A percentile compares a stretch with the other conserved stretches of the same genome.
phyloP scores from a whole-genome alignment of 441 rosid species.

The Geranium incanum region DNA sequence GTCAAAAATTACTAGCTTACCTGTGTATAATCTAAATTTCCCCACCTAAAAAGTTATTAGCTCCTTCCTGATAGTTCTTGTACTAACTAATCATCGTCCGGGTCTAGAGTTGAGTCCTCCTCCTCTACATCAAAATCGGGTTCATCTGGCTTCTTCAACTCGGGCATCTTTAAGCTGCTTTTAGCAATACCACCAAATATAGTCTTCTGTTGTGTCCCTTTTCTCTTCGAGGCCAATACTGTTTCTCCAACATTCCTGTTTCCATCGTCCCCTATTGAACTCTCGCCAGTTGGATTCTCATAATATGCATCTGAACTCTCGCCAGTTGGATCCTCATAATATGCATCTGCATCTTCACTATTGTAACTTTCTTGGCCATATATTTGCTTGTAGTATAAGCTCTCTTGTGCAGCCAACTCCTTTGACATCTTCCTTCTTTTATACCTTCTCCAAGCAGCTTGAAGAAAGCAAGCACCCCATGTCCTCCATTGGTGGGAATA shows the following conservation, averaged over 20 bases:
- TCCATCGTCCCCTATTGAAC: constrained; percentile 15
- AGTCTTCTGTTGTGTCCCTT: constrained; percentile 66
- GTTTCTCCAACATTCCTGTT: too few relatives aligned
- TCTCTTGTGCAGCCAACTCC: constrained; percentile 34
- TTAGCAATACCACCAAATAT: constrained; percentile 75
- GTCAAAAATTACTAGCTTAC: not conserved
- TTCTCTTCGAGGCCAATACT: constrained; percentile 51
- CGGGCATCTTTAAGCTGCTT: constrained; percentile 50
- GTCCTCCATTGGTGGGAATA: constrained; percentile 96
- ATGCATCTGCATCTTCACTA: constrained; percentile 18
- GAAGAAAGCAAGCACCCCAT: constrained; percentile 92
- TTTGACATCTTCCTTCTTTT: constrained; percentile 50
- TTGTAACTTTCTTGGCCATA: constrained; percentile 9
- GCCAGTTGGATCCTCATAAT: constrained; percentile 9
- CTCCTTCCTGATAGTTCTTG: not conserved
- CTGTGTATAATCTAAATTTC: not conserved
- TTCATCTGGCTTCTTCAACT: constrained; percentile 52
- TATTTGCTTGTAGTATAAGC: constrained; percentile 27
- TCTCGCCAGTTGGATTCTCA: constrained; percentile 10
- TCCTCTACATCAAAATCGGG: constrained; percentile 43
- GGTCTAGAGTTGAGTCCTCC: not conserved
- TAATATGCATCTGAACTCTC: not conserved
- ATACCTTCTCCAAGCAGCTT: constrained; percentile 77
- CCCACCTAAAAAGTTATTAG: constrained; percentile 19
- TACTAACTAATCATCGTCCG: constrained; percentile 30